Evolutionary conservation across 345 rosid genomes (phyloP), one percentile per base, ranked within the genome.

Genomic region (Citrus hindsii): DNA sequence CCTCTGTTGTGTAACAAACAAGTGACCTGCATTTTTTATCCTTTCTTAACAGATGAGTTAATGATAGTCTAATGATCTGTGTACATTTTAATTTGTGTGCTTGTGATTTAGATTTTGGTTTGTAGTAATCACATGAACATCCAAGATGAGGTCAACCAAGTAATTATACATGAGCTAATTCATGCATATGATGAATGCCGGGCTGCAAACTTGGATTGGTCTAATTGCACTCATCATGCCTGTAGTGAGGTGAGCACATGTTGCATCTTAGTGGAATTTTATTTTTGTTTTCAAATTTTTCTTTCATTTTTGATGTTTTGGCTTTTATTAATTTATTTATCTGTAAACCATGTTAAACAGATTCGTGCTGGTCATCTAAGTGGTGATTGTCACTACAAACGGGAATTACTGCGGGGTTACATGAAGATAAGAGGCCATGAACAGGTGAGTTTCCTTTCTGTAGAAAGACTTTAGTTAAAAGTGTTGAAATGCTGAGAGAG

Each of bases 171-270:
- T 48, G 95, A 92, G 85, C 85, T 96, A 16, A 92, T 96, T 80
- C 98, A 94, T 80, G 98, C 98, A 38, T 94, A 90, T 72, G 98
- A 94, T 71, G 92, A 94, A 16, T 96, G 99, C 10, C 97, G 93
- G 5, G 97, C 97, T 64, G 85, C 86, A 78, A 96, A 96, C 77
- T 76, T 96, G 87, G 91, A 94, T 76, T 94, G 98, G 98, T 25
- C 84, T 67, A 87, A 91, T 77, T 96, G 99, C 79, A 97, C 95
- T 68, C 99, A 96, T 77, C 99, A 96, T 90, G 98, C 98, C 70
- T 96, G 99, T 63, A 90, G 91, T 58, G 97, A 96, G 99, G 99
- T 96, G 82, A 65, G 74, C 51, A 68, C 42, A n/a, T 77, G 67
- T 48, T 32, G 53, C 9, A 63, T 58, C 22, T 71, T 76, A 55